Base-by-base conservation (phyloP, 176 grass and related monocot genomes). In the Puccinellia tenuiflora region DNA sequence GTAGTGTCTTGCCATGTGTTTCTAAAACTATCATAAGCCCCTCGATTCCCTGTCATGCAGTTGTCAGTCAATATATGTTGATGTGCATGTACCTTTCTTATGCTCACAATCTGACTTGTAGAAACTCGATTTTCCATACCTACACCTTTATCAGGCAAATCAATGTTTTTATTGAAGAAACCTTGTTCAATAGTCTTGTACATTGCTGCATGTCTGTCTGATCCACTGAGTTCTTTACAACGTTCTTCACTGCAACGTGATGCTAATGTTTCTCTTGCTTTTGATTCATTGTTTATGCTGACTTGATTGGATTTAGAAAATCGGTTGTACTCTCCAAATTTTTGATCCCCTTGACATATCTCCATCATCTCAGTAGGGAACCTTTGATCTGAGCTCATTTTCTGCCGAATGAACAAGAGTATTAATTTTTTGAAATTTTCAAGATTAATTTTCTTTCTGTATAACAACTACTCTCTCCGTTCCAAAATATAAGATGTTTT, bases 371-470 rank as follows among this genome's bases (percentile, higher is more conserved):
- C 75, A 35, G 22, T 37, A 74, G 66, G 70, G 38, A 63, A 62
- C 25, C 75, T 71, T 83, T 56, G 53, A 69, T 93, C 15, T 33
- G 21, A 37, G n/a, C 52, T 78, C 79, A 64, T 64, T 77, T 86
- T 93, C 91, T 93, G 91, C 40, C 70, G 57, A 93, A 67, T 77
- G 55, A 5, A 74, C 64, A 93, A 70, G 54, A 79, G 61, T 20
- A 84, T 24, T 34, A n/a, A 34, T 34, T 34, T 34, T 34, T 34
- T 4, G 33, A 34, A 34, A 2, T 34, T 34, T 4, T 4, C 33
- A 34, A 34, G 33, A 83, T 33, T 74, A 61, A 14, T 24, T 68
- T 26, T 26, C 15, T n/a, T 85, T 79, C 17, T 85, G 13, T 50
- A 31, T 80, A 54, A 61, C 1, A 62, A 59, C 35, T n/a, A n/a